phyloP scores from a whole-genome alignment of 164 flowering plant genomes.

The Cinnamomum micranthum region DNA sequence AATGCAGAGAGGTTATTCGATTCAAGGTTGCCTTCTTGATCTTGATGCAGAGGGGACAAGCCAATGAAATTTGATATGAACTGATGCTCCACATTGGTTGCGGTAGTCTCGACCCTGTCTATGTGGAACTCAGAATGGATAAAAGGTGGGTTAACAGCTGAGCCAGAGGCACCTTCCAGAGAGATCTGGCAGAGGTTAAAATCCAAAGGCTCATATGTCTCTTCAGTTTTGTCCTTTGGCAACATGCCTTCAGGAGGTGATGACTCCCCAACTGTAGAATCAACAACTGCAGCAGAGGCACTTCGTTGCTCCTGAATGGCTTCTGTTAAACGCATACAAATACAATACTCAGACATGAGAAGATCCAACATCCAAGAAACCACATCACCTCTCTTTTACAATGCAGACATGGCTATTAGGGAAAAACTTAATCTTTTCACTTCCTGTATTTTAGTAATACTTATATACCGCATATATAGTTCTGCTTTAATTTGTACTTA shows the following conservation, averaged over 20 bases:
- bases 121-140: constrained; percentile 32
- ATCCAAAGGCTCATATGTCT: constrained; percentile 52
- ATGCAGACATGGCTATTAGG: background rate
- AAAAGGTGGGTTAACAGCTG: constrained; percentile 33
- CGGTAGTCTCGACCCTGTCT: constrained; percentile 35
- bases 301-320: constrained; percentile 81
- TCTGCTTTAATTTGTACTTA: no score
- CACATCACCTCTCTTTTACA: background rate
- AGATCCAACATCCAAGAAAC: background rate
- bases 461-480: no score
- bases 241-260: constrained; percentile 48
- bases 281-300: constrained; percentile 58
- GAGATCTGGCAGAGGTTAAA: constrained; percentile 51
- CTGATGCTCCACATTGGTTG: constrained; percentile 68
- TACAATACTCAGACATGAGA: background rate
- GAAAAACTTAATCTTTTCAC: background rate
- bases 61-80: constrained; percentile 59
- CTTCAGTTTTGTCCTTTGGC: constrained; percentile 47
- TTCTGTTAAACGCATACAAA: constrained; percentile 28
- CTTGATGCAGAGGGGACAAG: constrained; percentile 35
- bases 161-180: constrained; percentile 35
- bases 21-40: constrained; percentile 26
- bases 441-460: no score
- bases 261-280: constrained; percentile 78
- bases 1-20: constrained; percentile 51